phyloP scores from a whole-genome alignment of 75 land plant species.

The Selaginella tamariscina region DNA sequence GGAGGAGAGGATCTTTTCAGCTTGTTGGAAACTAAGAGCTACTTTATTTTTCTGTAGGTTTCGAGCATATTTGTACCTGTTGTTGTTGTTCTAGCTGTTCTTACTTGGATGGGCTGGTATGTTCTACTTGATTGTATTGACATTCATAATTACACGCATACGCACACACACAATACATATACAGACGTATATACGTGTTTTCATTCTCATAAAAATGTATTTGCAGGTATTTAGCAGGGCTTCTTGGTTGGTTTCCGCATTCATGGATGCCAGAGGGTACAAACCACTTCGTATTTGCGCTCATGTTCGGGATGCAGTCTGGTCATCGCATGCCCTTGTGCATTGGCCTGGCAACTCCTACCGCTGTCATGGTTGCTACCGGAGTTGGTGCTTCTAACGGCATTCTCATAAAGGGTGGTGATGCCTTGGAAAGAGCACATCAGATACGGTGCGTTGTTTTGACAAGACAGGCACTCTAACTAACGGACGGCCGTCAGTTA shows the following conservation, averaged over 20 bases:
- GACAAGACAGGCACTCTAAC: conserved; percentile 97
- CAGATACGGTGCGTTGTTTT: conserved; percentile 70
- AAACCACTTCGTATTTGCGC: conserved; percentile 77
- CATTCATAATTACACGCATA: too few species aligned
- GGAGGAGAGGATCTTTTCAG: too few species aligned
- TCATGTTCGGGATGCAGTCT: conserved; percentile 84
- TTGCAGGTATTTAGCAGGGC: conserved; percentile 70
- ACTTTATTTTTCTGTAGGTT: conserved; percentile 22
- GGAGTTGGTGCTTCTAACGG: conserved; percentile 94
- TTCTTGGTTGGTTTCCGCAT: conserved; percentile 44
- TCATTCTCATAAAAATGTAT: background rate
- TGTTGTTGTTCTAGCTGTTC: conserved; percentile 47
- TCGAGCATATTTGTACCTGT: conserved; percentile 90
- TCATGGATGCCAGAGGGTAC: conserved; percentile 68
- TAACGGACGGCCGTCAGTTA: conserved; percentile 68
- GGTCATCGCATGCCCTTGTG: conserved; percentile 92
- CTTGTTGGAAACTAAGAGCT: background rate
- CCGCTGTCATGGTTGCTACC: conserved; percentile 95
- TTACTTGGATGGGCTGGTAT: conserved; percentile 78
- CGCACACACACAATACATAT: too few species aligned
- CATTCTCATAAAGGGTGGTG: conserved; percentile 88
- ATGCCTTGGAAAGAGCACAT: conserved; percentile 79
- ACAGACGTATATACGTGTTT: background rate
- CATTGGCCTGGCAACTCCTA: conserved; percentile 93
- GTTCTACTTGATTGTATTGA: background rate